Base-by-base conservation (phyloP, 2,329 filamentous ascomycete species). In the Epichloe bromicola region DNA sequence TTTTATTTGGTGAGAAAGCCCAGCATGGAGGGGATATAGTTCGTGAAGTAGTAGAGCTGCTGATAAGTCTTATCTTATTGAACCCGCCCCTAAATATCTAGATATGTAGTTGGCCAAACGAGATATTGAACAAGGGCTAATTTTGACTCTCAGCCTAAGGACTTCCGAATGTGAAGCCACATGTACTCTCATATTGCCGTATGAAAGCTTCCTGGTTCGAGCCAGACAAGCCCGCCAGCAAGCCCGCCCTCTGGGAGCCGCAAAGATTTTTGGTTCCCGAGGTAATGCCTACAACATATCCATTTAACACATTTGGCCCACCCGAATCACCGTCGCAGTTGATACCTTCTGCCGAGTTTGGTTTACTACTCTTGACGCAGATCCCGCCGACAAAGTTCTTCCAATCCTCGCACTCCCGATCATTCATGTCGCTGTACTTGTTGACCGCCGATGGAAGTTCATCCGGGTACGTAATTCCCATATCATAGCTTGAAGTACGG, bases 321-420 rank as follows among this genome's bases (percentile, higher is more conserved):
- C 36, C 36, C 14, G 36, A 38, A n/a, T 38, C 36, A 38, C 36
- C 36, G 1, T 6, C 2, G 36, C 36, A 38, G 36, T 38, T 38
- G 36, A 38, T 12, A 38, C 36, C 36, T 5, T 38, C 12, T 38
- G 36, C 8, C 15, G 12, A 5, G 12, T 2, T n/a, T 38, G 36
- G 5, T 38, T 1, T 3, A 1, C 2, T 7, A 38, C 6, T 15
- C 36, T 0, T 14, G 2, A 38, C 14, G 36, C 36, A 38, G 12
- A 38, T n/a, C 3, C 14, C 36, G 36, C 36, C 36, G 5, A 38
- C 36, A 15, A 38, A 15, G 11, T 38, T 2, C 2, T 3, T 1
- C 36, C 36, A 38, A 7, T 2, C 7, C 2, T 2, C 0, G 23
- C 23, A 23, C 23, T 23, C 6, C 23, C 0, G 1, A 23, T 1